Percentiles rank a stretch among this genome's conserved stretches.
Evolutionary conservation across 768 basidiomycete genomes (phyloP).

Genomic region (Panaeolus papilionaceus): DNA sequence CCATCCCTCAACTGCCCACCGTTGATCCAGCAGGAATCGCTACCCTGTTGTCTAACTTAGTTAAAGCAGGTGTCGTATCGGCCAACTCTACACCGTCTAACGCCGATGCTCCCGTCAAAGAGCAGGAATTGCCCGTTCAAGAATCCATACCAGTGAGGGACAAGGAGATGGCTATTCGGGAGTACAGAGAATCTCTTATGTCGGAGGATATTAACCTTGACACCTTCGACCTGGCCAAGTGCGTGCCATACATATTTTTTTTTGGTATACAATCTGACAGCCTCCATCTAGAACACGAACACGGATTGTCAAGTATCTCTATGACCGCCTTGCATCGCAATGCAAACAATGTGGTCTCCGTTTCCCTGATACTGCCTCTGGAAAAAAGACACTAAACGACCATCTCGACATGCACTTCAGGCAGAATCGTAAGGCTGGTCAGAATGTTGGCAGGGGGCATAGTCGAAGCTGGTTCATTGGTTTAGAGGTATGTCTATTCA

Average conservation of each 20-base stretch:
- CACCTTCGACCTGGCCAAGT: slow-evolving; percentile 78
- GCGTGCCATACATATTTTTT: slow-evolving; percentile 29
- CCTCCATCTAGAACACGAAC: slow-evolving; percentile 56
- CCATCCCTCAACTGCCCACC: slow-evolving; percentile 35
- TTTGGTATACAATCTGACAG: slow-evolving; percentile 18
- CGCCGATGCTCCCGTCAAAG: slow-evolving; percentile 47
- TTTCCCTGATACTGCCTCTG: slow-evolving; percentile 73
- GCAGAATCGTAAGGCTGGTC: slow-evolving; percentile 85
- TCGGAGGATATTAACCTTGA: slow-evolving; percentile 65
- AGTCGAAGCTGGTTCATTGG: slow-evolving; percentile 90
- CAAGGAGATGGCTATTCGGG: slow-evolving; percentile 53
- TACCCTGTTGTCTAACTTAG: slow-evolving; percentile 46
- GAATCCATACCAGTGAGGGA: slow-evolving; percentile 24
- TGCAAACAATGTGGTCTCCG: slow-evolving; percentile 96
- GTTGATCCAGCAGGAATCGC: slow-evolving; percentile 48
- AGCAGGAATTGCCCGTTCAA: slow-evolving; percentile 38
- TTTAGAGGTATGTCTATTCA: slow-evolving; percentile 66
- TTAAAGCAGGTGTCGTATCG: slow-evolving; percentile 82
- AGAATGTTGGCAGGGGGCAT: slow-evolving; percentile 82
- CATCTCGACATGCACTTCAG: slow-evolving; percentile 98
- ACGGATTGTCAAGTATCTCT: slow-evolving; percentile 68
- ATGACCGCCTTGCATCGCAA: slow-evolving; percentile 75
- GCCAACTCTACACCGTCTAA: slow-evolving; percentile 57
- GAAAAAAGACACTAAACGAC: slow-evolving; percentile 80
- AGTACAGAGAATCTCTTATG: slow-evolving; percentile 68